These are phyloP conservation scores for Hirschioporus abietinus DNA, from an alignment of 768 basidiomycete genomes.

Conservation along the genomic window DNA sequence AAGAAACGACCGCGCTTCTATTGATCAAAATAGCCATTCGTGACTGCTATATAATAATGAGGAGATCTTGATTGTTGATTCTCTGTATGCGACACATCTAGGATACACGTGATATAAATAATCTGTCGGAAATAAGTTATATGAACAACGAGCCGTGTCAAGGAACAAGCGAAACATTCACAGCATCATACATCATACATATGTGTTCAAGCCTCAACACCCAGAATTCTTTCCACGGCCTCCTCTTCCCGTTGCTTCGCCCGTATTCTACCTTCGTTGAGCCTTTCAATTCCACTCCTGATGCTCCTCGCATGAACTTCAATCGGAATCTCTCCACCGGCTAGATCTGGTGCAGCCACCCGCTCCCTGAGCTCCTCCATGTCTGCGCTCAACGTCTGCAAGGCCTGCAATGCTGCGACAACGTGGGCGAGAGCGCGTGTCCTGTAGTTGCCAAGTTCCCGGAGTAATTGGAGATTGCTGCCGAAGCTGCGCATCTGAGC, in stretches of 20 bases:
- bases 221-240: constrained; percentile 21
- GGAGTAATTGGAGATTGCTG: constrained; percentile 47
- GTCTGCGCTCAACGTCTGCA: constrained; percentile 62
- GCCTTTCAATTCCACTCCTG: constrained; percentile 50
- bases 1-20: too few species aligned
- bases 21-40: too few species aligned
- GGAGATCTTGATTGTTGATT: too few species aligned
- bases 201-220: constrained; percentile 3
- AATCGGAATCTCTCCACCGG: constrained; percentile 54
- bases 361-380: constrained; percentile 74
- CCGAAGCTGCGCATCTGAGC: constrained; percentile 44
- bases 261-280: constrained; percentile 52
- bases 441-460: constrained; percentile 50
- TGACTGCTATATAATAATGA: too few species aligned
- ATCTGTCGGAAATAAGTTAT: too few species aligned
- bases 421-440: constrained; percentile 62
- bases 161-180: too few species aligned
- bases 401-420: constrained; percentile 53
- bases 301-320: constrained; percentile 78
- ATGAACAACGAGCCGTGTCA: too few species aligned
- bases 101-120: too few species aligned
- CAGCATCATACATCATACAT: too few species aligned
- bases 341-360: constrained; percentile 61
- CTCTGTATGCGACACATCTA: too few species aligned
- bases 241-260: constrained; percentile 43